Conservation (phyloP, 768 basidiomycete species). For the Rossbeevera mucosa region DNA sequence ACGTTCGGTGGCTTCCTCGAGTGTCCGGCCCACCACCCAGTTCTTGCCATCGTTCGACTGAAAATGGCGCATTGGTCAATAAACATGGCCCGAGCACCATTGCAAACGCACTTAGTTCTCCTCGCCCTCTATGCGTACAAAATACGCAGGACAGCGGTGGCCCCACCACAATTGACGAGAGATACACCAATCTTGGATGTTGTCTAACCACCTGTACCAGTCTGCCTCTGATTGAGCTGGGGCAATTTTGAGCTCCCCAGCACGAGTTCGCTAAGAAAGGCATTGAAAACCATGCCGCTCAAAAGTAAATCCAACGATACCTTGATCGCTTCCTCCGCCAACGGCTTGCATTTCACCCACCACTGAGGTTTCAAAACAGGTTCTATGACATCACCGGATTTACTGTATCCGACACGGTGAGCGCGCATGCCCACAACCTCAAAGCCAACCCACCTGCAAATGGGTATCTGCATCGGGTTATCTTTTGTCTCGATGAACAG, state of each 20-base stretch:
- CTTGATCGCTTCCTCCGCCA: constrained; percentile 87
- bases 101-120: constrained; percentile 52
- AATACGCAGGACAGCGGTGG: constrained; percentile 92
- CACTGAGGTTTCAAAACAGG: constrained; percentile 95
- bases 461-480: constrained; percentile 95
- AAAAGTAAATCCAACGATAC: constrained; percentile 35
- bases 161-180: constrained; percentile 99
- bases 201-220: constrained; percentile 95
- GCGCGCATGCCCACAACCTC: neutral
- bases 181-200: constrained; percentile 98
- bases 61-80: neutral
- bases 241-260: constrained; percentile 78
- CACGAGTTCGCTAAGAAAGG: constrained; percentile 65
- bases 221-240: constrained; percentile 88
- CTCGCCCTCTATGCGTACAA: constrained; percentile 77
- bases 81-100: neutral
- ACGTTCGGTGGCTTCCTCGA: constrained; percentile 72
- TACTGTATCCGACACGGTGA: constrained; percentile 42
- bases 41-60: constrained; percentile 66
- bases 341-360: constrained; percentile 93
- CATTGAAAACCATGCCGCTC: neutral
- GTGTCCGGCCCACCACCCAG: constrained; percentile 88
- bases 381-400: constrained; percentile 96
- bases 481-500: constrained; percentile 89
- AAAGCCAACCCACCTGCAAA: constrained; percentile 61